Evolutionary conservation across 768 basidiomycete species (phyloP).

Genomic region (Serendipita sp.): DNA sequence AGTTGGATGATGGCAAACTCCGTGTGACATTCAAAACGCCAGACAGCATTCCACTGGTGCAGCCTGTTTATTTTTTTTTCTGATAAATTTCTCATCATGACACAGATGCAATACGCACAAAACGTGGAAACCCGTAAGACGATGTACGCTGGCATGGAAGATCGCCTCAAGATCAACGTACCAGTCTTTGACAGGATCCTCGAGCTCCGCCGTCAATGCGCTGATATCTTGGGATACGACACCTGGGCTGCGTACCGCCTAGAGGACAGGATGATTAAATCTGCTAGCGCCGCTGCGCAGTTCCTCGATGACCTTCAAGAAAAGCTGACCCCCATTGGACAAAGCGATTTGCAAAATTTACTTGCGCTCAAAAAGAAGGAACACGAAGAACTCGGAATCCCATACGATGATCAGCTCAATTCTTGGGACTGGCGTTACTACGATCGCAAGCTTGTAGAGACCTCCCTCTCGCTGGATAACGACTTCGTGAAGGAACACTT

Average conservation of each 20-base stretch:
- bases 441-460: slow-evolving; percentile 49
- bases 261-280: slow-evolving; percentile 77
- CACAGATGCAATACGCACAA: slow-evolving; percentile 68
- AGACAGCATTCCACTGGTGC: slow-evolving; percentile 61
- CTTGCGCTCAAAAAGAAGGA: slow-evolving; percentile 64
- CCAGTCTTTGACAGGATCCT: slow-evolving; percentile 53
- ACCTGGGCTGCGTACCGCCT: slow-evolving; percentile 78
- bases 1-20: slow-evolving; percentile 39
- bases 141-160: slow-evolving; percentile 54
- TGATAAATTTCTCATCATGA: not conserved
- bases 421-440: slow-evolving; percentile 78
- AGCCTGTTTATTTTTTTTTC: slow-evolving; percentile 13
- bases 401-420: slow-evolving; percentile 58
- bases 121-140: slow-evolving; percentile 49
- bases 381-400: slow-evolving; percentile 38
- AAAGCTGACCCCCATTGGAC: slow-evolving; percentile 57
- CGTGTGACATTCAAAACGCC: slow-evolving; percentile 70
- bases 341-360: slow-evolving; percentile 48
- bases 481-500: slow-evolving; percentile 76
- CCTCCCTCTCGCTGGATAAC: slow-evolving; percentile 54
- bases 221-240: slow-evolving; percentile 49
- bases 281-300: slow-evolving; percentile 43
- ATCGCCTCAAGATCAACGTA: slow-evolving; percentile 50
- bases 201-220: slow-evolving; percentile 52
- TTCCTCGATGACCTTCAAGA: slow-evolving; percentile 63